phyloP scores from a whole-genome alignment of 2,329 filamentous ascomycete genomes.

The Cladosporium sp. region DNA sequence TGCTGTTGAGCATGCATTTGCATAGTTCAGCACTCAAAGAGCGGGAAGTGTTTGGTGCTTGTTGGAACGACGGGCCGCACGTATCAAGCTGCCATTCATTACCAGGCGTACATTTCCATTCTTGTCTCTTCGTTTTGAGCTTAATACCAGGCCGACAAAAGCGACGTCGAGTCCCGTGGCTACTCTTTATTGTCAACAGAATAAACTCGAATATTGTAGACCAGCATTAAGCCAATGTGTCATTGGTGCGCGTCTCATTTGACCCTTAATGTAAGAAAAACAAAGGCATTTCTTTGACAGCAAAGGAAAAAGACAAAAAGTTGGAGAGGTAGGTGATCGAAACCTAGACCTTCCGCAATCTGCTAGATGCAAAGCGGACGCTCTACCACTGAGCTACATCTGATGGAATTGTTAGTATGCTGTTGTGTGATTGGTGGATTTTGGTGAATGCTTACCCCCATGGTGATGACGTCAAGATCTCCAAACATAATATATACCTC shows the following conservation, averaged over 20 bases:
- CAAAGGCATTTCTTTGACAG: neutral
- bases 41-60: neutral
- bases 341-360: conserved; percentile 17
- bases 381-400: conserved; percentile 20
- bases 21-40: neutral
- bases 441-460: conserved; percentile 9
- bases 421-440: conserved; percentile 6
- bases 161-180: neutral
- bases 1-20: neutral
- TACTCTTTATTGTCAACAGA: neutral
- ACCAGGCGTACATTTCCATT: neutral
- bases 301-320: neutral
- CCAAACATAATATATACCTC: neutral
- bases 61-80: neutral
- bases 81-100: neutral
- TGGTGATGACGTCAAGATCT: neutral
- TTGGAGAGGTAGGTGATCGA: conserved; percentile 16
- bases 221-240: neutral
- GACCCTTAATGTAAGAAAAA: neutral
- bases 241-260: neutral
- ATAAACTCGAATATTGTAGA: neutral
- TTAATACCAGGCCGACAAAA: neutral
- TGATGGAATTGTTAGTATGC: neutral
- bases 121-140: neutral
- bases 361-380: conserved; percentile 17